These are phyloP conservation scores for Oxalis stricta DNA, from an alignment of 441 rosid genomes.

Conservation along the genomic window DNA sequence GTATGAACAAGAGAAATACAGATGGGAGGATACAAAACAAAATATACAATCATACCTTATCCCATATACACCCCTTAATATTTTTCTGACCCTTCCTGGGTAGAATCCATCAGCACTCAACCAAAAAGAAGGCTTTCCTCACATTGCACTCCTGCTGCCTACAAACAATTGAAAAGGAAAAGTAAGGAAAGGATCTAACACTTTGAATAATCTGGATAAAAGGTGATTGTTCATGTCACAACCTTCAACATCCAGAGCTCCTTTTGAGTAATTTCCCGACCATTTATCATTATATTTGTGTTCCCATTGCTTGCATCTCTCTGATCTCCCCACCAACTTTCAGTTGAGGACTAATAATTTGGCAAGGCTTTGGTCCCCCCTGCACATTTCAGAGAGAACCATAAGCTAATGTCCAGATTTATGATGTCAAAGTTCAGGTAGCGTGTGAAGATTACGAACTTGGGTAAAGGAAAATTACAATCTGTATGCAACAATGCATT, in stretches of 20 bases:
- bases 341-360: slow-evolving; percentile 32
- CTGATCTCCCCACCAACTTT: slow-evolving; percentile 24
- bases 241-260: slow-evolving; percentile 51
- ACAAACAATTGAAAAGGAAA: slow-evolving; percentile 16
- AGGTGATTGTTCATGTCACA: neutral
- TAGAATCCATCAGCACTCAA: slow-evolving; percentile 24
- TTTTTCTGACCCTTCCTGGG: slow-evolving; percentile 25
- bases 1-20: slow-evolving; percentile 2
- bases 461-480: neutral
- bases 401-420: slow-evolving; percentile 6
- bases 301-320: slow-evolving; percentile 45
- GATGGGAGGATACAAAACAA: slow-evolving; percentile 1
- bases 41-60: slow-evolving; percentile 18
- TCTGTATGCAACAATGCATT: neutral
- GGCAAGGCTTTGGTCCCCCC: slow-evolving; percentile 45
- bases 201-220: neutral
- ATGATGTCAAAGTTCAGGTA: too few relatives aligned
- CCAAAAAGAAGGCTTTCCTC: slow-evolving; percentile 48
- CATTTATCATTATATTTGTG: slow-evolving; percentile 26
- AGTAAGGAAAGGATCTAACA: neutral
- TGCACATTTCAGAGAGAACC: slow-evolving; percentile 16
- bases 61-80: slow-evolving; percentile 27
- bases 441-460: too few relatives aligned
- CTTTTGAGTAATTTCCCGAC: slow-evolving; percentile 33
- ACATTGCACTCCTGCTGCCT: slow-evolving; percentile 37